Evolutionary conservation across 1,284 basidiomycete genomes (phyloP).

Genomic region (Wallemia hederae): DNA sequence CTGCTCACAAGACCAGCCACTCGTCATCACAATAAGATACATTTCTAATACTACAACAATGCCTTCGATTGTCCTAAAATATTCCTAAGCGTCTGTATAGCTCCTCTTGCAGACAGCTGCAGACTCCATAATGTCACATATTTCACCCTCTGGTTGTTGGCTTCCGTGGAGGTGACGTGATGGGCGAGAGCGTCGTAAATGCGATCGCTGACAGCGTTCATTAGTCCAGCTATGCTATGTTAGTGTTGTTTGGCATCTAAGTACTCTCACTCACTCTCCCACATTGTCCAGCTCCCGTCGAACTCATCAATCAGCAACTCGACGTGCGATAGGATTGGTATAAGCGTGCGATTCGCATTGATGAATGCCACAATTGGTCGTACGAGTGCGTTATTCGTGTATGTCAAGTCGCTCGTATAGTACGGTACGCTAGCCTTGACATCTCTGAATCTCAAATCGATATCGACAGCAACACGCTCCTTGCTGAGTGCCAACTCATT

Average conservation of each 20-base stretch:
- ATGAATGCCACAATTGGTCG: slow-evolving; percentile 96
- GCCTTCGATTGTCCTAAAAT: slow-evolving; percentile 17
- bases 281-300: slow-evolving; percentile 69
- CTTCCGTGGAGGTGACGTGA: slow-evolving; percentile 50
- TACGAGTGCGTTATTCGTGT: slow-evolving; percentile 80
- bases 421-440: slow-evolving; percentile 83
- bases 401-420: slow-evolving; percentile 58
- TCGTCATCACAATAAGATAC: no score
- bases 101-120: slow-evolving; percentile 36
- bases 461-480: slow-evolving; percentile 32
- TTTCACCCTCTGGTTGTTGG: slow-evolving; percentile 58
- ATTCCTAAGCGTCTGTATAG: slow-evolving; percentile 29
- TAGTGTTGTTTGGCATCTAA: background rate
- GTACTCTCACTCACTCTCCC: slow-evolving; percentile 35
- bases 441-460: slow-evolving; percentile 84
- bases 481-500: background rate
- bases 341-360: slow-evolving; percentile 70
- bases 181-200: slow-evolving; percentile 70
- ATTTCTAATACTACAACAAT: background rate
- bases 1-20: no score
- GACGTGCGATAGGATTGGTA: slow-evolving; percentile 67
- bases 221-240: slow-evolving; percentile 13
- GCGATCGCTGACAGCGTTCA: slow-evolving; percentile 5
- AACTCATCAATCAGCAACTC: slow-evolving; percentile 50
- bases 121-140: slow-evolving; percentile 58